Base-by-base conservation (phyloP, 805 yeast species). In the Saccharomycopsis amapae region DNA sequence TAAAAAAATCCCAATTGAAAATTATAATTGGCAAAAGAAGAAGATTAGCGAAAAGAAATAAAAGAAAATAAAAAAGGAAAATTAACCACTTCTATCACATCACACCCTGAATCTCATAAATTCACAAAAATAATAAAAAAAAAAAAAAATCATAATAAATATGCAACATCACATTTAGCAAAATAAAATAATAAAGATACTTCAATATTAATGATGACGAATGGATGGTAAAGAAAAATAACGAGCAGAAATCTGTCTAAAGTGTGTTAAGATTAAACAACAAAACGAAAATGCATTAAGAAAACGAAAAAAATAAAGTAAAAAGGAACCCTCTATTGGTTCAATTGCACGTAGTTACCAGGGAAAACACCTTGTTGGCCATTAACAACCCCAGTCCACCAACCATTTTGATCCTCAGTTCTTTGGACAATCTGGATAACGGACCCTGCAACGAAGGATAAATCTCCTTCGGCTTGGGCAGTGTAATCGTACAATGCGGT, bases 311-410 rank as follows among this genome's bases (percentile, higher is more conserved):
- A 10, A 38, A 22, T 2, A 23, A 18, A 26, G 24, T 19, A 38
- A 15, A 13, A 13, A 19, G 15, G 15, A 26, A 24, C 10, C 9
- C 6, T 18, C 46, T 42, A 51, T 53, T 56, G 63, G 56, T 78
- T 78, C 55, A 86, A 62, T 61, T 84, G 90, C 23, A 93, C 98
- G 58, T 93, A 93, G 61, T 90, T 93, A 7, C 96, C 98, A 4
- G 98, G 98, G 69, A 94, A 93, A 9, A 81, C 83, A 48, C 98
- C 98, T 49, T 82, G 80, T 49, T 72, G 81, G 6, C 96, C 97
- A 56, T 87, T 85, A 52, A 75, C 67, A 33, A 72, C 66, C 12
- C 98, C 98, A 0, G 96, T 87, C 98, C 98, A 93, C 98, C 98
- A 93, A 4, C 95, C 98, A 57, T 86, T 87, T 44, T 80, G 73